Conservation (phyloP, 129 eudicot genomes). For the Chrysanthemum makinoi region DNA sequence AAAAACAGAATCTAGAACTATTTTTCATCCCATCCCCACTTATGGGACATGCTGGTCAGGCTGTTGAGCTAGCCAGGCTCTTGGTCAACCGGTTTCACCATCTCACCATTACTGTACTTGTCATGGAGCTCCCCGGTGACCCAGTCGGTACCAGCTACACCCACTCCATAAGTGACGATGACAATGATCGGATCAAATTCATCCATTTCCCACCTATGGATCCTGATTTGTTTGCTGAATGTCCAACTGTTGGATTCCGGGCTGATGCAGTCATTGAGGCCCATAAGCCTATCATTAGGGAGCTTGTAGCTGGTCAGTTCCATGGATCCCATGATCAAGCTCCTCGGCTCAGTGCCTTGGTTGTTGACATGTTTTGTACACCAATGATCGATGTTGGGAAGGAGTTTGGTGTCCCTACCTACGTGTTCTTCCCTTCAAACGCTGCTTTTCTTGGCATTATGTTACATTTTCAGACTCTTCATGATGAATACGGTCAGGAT, state of each 20-base stretch:
- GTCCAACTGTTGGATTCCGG: slow-evolving; percentile 27
- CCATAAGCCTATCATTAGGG: slow-evolving; percentile 36
- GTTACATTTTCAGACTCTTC: slow-evolving; percentile 39
- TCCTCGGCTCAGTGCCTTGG: slow-evolving; percentile 26
- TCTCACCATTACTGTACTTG: slow-evolving; percentile 41
- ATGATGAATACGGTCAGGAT: slow-evolving; percentile 31
- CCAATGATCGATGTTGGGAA: slow-evolving; percentile 50
- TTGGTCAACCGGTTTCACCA: slow-evolving; percentile 18
- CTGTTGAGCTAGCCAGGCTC: slow-evolving; percentile 31
- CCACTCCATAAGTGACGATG: slow-evolving; percentile 24
- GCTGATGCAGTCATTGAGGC: slow-evolving; percentile 26
- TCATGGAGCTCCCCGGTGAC: slow-evolving; percentile 51
- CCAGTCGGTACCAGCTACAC: slow-evolving; percentile 27
- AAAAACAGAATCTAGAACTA: slow-evolving; percentile 28
- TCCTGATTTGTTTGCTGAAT: slow-evolving; percentile 28
- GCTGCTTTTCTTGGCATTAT: slow-evolving; percentile 46
- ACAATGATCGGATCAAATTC: slow-evolving; percentile 25
- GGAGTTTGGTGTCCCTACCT: slow-evolving; percentile 38
- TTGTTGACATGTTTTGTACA: slow-evolving; percentile 59
- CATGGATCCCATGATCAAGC: neutral
- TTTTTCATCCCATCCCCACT: slow-evolving; percentile 30
- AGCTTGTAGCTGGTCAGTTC: slow-evolving; percentile 12
- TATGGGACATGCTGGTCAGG: slow-evolving; percentile 30
- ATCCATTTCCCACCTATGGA: slow-evolving; percentile 41
- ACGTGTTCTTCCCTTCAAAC: slow-evolving; percentile 44